Evolutionary conservation across 345 rosid genomes (phyloP), one percentile per base, ranked within the genome.

Genomic region (Psidium guajava): DNA sequence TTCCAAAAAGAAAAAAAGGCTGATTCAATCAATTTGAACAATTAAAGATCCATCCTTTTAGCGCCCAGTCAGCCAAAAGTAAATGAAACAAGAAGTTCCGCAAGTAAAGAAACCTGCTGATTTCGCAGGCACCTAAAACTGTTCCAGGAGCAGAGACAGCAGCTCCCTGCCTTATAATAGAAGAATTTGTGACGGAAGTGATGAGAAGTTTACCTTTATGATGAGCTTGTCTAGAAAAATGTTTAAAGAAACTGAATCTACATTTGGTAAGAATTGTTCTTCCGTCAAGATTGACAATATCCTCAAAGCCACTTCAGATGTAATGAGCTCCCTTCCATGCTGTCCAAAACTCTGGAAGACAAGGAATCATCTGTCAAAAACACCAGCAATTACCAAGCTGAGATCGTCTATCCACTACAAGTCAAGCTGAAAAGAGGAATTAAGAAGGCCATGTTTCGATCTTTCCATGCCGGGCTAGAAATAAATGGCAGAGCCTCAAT

Each of bases 301-400:
- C 89, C 92, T 89, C 85, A 93, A 89, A 11, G 99, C 98, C 83
- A 98, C 93, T 88, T 98, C 99, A 8, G 99, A 87, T 27, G 99
- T 96, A 83, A 98, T 93, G 55, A 98, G 98, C 90, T 98, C 99
- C 92, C 98, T 92, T 56, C 98, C 98, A 86, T 97, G 99, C 95
- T 98, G 99, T 84, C 99, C 99, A 89, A 98, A 98, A 95, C 96
- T 96, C 99, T 98, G 98, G 97, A 97, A 95, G 94, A 95, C 96
- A 98, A 98, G 96, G 92, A 95, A 96, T 95, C 92, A 95, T 95
- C 97, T 95, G 95, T 96, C 97, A 95, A 93, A 82, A 94, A 92
- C 89, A 93, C 91, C 93, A 93, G 90, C 91, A 93, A 92, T 91
- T 88, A 93, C 96, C 85, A 89, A 90, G 87, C 85, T 90, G 91